phyloP scores from a whole-genome alignment of 805 yeast genomes.

The Nakazawaea sp. region DNA sequence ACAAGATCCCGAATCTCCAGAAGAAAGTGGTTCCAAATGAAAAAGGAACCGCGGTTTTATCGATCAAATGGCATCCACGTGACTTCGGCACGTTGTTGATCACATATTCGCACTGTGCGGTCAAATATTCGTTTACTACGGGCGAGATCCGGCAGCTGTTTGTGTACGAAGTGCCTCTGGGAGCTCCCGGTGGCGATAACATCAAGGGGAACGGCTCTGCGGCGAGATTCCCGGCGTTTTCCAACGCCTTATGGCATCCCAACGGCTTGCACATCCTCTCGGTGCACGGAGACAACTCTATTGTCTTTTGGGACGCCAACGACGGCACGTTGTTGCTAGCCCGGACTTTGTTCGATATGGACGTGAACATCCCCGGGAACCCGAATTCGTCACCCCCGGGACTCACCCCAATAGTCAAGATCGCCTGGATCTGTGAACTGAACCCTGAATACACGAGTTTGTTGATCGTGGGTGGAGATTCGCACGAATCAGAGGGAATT shows the following conservation, averaged over 20 bases:
- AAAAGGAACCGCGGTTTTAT: constrained; percentile 44
- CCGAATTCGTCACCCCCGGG: constrained; percentile 14
- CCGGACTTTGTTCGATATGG: constrained; percentile 59
- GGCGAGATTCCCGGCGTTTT: constrained; percentile 20
- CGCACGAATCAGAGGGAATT: constrained; percentile 32
- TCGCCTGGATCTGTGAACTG: constrained; percentile 71
- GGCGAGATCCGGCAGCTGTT: constrained; percentile 51
- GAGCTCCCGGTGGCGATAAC: constrained; percentile 67
- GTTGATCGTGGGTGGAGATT: constrained; percentile 63
- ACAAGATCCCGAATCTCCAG: constrained; percentile 67
- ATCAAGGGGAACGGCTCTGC: constrained; percentile 17
- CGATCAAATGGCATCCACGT: constrained; percentile 80
- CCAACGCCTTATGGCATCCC: constrained; percentile 79
- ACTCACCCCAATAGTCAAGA: constrained; percentile 40
- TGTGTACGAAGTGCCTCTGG: constrained; percentile 56
- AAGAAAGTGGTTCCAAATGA: constrained; percentile 51
- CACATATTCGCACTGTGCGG: constrained; percentile 63
- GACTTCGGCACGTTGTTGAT: constrained; percentile 76
- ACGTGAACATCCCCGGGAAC: constrained; percentile 45
- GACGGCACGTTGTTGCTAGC: constrained; percentile 72
- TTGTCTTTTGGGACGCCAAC: constrained; percentile 90
- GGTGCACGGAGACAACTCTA: constrained; percentile 71
- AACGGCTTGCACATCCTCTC: constrained; percentile 83
- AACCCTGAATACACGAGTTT: constrained; percentile 79
- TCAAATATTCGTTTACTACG: constrained; percentile 59